Evolutionary conservation across 805 yeast genomes (phyloP), one percentile per base, ranked within the genome.

Genomic region (Barnettozyma populi): DNA sequence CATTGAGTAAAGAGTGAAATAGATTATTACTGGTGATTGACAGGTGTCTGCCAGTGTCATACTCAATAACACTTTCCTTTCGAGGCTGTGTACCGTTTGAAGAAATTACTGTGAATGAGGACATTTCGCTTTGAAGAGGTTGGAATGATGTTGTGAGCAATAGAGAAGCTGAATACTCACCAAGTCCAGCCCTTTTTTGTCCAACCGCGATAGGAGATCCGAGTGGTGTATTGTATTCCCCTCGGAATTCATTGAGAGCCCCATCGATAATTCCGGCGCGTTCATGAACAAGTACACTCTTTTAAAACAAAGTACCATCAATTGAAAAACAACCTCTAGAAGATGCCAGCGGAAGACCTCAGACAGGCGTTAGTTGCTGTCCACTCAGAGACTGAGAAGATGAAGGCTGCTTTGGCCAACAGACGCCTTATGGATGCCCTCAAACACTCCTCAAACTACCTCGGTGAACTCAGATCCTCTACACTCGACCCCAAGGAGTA

Each of bases 401-500:
- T 37, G 44, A 48, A 45, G 47, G 20, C 41, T 18, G 44, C 51
- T 6, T 38, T 39, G 35, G 34, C 45, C 11, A 34, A 21, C 11
- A 79, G 80, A 46, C 80, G 80, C 59, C 74, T 92, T 45, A 82
- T 92, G 80, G 95, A 84, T 61, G 96, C 97, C 2, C 68, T 94
- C 49, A 87, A 89, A 57, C 94, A 90, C 62, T 88, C 95, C 31
- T 80, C 95, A 29, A 79, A 83, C 25, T 80, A 90, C 69, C 72
- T 94, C 46, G 80, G 82, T 31, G 97, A 90, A 66, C 70, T 92
- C 45, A 74, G 97, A 46, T 85, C 92, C 4, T 79, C 84, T 43
- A 72, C 73, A 41, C 71, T 89, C 49, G 75, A 88, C 2, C 97
- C 99, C 0, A 90, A 90, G 62, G 90, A 87, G 64, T 94, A 94